These are phyloP conservation scores for Smittium culicis DNA, from an alignment of 371 early-diverging fungal species.

Conservation along the genomic window DNA sequence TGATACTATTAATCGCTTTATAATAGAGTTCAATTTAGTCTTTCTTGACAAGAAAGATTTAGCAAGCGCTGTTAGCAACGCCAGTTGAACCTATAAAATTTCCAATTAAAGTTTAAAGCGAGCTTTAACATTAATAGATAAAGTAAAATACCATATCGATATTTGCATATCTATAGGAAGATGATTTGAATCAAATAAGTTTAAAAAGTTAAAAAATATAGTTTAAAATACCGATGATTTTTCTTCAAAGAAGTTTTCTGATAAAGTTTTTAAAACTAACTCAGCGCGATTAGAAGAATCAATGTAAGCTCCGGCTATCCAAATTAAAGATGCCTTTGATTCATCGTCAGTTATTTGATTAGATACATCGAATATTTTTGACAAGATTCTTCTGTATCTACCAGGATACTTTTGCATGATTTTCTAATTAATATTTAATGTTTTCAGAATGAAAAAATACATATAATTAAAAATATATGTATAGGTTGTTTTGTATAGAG, in stretches of 20 bases:
- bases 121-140: too few relatives aligned
- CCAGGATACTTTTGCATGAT: slow-evolving; percentile 92
- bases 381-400: slow-evolving; percentile 76
- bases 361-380: slow-evolving; percentile 73
- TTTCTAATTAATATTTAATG: slow-evolving; percentile 49
- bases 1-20: slow-evolving; percentile 77
- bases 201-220: too few relatives aligned
- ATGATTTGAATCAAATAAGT: too few relatives aligned
- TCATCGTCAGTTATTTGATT: slow-evolving; percentile 86
- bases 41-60: slow-evolving; percentile 89
- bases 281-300: slow-evolving; percentile 81
- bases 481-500: not conserved
- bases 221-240: slow-evolving; percentile 49
- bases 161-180: too few relatives aligned
- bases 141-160: too few relatives aligned
- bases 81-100: slow-evolving; percentile 65
- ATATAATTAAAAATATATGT: not conserved
- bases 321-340: slow-evolving; percentile 87
- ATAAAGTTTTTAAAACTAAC: slow-evolving; percentile 61
- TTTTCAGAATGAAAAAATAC: not conserved
- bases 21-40: slow-evolving; percentile 70
- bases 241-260: slow-evolving; percentile 77
- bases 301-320: slow-evolving; percentile 95
- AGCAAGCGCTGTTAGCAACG: slow-evolving; percentile 84
- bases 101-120: too few relatives aligned